These are phyloP conservation scores for Exsudoporus frostii DNA, from an alignment of 768 basidiomycete genomes.

Conservation along the genomic window DNA sequence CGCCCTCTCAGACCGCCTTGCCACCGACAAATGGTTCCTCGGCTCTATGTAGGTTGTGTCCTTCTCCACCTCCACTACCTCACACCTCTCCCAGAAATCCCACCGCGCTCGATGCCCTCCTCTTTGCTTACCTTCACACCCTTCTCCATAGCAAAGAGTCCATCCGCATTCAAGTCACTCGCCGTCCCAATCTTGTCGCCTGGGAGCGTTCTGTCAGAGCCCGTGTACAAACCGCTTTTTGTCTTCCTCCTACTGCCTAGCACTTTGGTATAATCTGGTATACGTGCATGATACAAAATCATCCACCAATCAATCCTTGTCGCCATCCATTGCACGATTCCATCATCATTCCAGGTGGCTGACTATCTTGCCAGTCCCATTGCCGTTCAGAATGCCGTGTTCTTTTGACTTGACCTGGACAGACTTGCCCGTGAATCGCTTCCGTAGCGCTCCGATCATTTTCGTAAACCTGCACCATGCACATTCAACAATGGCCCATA, in stretches of 20 bases:
- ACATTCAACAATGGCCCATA: neutral
- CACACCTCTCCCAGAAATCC: conserved; percentile 50
- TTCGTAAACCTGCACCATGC: conserved; percentile 53
- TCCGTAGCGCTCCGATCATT: conserved; percentile 65
- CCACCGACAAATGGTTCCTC: conserved; percentile 78
- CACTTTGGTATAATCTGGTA: conserved; percentile 15
- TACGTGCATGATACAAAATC: conserved; percentile 7
- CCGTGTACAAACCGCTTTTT: conserved; percentile 54
- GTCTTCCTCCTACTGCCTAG: conserved; percentile 7
- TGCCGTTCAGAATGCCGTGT: conserved; percentile 13
- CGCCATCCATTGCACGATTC: neutral
- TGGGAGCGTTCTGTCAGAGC: conserved; percentile 74
- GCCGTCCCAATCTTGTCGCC: conserved; percentile 71
- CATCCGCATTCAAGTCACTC: conserved; percentile 62
- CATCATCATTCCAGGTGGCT: conserved; percentile 8
- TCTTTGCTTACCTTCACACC: conserved; percentile 77
- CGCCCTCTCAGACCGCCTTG: conserved; percentile 72
- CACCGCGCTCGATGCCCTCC: conserved; percentile 77
- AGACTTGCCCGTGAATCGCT: conserved; percentile 47
- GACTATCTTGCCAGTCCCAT: conserved; percentile 14
- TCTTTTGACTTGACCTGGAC: conserved; percentile 10
- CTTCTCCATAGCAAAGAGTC: conserved; percentile 45
- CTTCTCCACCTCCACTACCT: neutral
- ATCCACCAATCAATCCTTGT: neutral
- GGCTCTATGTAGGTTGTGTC: conserved; percentile 56